Evolutionary conservation across 2,329 filamentous ascomycete species (phyloP), one percentile per base, ranked within the genome.

Genomic region (Colletotrichum sp.): DNA sequence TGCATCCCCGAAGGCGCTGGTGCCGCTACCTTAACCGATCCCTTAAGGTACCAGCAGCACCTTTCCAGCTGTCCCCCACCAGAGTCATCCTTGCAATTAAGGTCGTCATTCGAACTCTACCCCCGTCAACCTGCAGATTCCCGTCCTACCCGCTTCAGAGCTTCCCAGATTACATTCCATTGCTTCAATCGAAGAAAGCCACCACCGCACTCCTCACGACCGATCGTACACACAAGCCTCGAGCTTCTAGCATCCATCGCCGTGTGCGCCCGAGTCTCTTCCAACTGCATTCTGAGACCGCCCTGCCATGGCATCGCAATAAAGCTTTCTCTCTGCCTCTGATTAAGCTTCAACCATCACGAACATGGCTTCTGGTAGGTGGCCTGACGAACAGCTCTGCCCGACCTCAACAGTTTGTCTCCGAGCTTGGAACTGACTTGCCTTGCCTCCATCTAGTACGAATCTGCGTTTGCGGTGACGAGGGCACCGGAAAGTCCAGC

Each of bases 381-480:
- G 68, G 72, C 67, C 72, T 72, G 63, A 76, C 34, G 60, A 26
- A 30, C 39, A 67, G 71, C 66, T 60, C 36, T 16, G 13, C 18
- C 66, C 52, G n/a, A 36, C 32, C 67, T 71, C 64, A 8, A 44
- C 15, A 12, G 16, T 65, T 36, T 16, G 9, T 26, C 57, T n/a
- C 49, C 24, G n/a, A 66, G 64, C 64, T 74, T 44, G 34, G 9
- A 44, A 57, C 78, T 77, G 73, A 78, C 63, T 10, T 71, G 12
- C 52, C 13, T 15, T 65, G 36, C 26, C 36, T 30, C 24, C 6
- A 21, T n/a, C 36, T 79, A 88, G 96, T 99, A 77, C 95, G 97
- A 79, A 96, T 99, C 82, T 98, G 96, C 85, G 95, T 99, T 75
- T 98, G 96, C 87, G 97, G 97, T 82, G 97, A 99, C 85, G 96